phyloP scores from a whole-genome alignment of 2,329 filamentous ascomycete genomes.

The Podosphaera leucotricha region DNA sequence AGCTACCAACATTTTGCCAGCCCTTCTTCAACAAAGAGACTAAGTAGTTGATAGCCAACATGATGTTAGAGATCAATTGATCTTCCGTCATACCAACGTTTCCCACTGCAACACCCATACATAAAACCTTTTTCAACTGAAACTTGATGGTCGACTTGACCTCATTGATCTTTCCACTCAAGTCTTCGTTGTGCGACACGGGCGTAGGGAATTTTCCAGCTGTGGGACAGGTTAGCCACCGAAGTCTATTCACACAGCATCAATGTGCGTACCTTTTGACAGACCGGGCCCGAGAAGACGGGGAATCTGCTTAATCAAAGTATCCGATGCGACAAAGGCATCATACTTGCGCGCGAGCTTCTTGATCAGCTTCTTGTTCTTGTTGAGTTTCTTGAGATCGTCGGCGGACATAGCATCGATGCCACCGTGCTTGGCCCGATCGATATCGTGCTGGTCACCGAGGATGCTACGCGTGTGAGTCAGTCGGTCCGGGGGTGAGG shows the following conservation, averaged over 20 bases:
- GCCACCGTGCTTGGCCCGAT: constrained; percentile 97
- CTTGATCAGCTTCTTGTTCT: constrained; percentile 99
- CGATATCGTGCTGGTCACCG: constrained; percentile 93
- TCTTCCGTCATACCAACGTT: constrained; percentile 96
- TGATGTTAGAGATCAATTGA: constrained; percentile 94
- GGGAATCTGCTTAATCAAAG: constrained; percentile 98
- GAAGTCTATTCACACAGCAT: neutral
- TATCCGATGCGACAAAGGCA: constrained; percentile 91
- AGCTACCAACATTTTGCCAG: constrained; percentile 99
- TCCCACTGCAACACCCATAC: constrained; percentile 97
- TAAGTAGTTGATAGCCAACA: constrained; percentile 99
- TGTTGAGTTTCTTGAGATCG: constrained; percentile 99
- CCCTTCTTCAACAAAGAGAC: constrained; percentile 99
- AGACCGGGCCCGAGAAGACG: constrained; percentile 98
- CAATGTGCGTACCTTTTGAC: constrained; percentile 51
- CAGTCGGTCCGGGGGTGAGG: too few species aligned
- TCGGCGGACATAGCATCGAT: constrained; percentile 96
- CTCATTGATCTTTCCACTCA: constrained; percentile 87
- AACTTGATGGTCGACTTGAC: constrained; percentile 99
- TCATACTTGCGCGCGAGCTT: constrained; percentile 99
- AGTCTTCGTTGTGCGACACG: constrained; percentile 89
- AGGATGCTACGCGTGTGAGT: constrained; percentile 34
- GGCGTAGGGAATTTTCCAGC: constrained; percentile 99
- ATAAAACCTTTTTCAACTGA: constrained; percentile 99
- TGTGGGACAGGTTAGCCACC: constrained; percentile 18